Percentiles rank a stretch among this genome's conserved stretches.
These are phyloP conservation scores for Candida ficus DNA, from an alignment of 805 yeast species.

Conservation along the genomic window DNA sequence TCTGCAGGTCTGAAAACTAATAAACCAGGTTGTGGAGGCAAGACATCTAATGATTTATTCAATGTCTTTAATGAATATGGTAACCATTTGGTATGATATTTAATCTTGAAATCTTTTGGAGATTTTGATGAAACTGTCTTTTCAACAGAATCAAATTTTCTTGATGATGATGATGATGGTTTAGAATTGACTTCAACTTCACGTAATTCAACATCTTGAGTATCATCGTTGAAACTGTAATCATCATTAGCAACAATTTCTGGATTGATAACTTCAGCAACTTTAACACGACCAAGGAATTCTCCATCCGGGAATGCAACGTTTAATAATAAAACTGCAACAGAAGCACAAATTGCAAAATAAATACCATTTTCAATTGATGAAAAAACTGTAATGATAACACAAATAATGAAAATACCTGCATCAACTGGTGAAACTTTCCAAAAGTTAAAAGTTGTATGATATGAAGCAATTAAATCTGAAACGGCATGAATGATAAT, in stretches of 20 bases:
- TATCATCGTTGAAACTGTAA: constrained; percentile 3
- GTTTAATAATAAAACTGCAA: constrained; percentile 66
- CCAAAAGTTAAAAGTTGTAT: constrained; percentile 66
- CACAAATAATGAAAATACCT: constrained; percentile 21
- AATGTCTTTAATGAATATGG: constrained; percentile 45
- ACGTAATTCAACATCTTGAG: constrained; percentile 14
- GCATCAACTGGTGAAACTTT: constrained; percentile 49
- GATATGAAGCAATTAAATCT: constrained; percentile 71
- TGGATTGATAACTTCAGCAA: constrained; percentile 70
- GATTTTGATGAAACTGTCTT: constrained; percentile 1
- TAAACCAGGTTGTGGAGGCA: constrained; percentile 88
- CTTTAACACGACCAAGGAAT: constrained; percentile 73
- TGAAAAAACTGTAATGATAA: constrained; percentile 23
- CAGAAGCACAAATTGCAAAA: constrained; percentile 83
- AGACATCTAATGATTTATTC: constrained; percentile 53
- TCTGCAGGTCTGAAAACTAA: constrained; percentile 81
- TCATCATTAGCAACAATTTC: constrained; percentile 28
- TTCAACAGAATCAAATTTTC: not conserved
- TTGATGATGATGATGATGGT: not conserved
- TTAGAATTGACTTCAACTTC: constrained; percentile 1
- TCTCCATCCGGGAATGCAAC: constrained; percentile 77
- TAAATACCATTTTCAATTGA: constrained; percentile 86
- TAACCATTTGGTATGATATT: constrained; percentile 62
- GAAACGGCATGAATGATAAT: constrained; percentile 91
- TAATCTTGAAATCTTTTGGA: constrained; percentile 21